Base-by-base conservation (phyloP, 768 basidiomycete species). In the Gloeophyllum trabeum region DNA sequence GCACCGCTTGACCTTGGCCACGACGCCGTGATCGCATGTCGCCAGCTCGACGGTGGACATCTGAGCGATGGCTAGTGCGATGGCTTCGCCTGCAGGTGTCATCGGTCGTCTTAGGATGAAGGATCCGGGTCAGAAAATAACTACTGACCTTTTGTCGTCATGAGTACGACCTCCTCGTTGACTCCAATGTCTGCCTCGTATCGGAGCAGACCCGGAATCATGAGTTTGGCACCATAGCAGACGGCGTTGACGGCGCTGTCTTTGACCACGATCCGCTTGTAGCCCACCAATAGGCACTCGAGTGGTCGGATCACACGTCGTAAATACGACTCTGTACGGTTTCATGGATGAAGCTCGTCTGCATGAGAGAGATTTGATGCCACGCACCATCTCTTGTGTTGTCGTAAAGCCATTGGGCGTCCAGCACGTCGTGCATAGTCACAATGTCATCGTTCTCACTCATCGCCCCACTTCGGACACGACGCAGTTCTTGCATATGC, bases 11-110 rank as follows among this genome's bases (percentile, higher is more conserved):
- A 99, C 91, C 66, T 97, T 98, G 25, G 96, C 96, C 34, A 98
- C 94, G 44, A 99, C 90, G 37, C 96, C 96, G 56, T 99, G 94
- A 59, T 97, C 93, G 60, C 94, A 98, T 2, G 93, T 94, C 6
- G 91, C 86, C 39, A 99, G 79, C 60, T 99, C 96, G 45, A 94
- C 94, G 7, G 96, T 97, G 14, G 93, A 89, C 96, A 99, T 99
- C 58, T 94, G 91, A 16, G 93, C 89, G 49, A 94, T 81, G 44
- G 86, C 93, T 32, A 96, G 75, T 18, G 92, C 92, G 55, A 94
- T 94, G 24, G 88, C 93, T 61, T 96, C 92, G 48, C 86, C 84
- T 84, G 39, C 28, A 40, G 43, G 39, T 44, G 40, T 24, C 23
- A 34, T 44, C n/a, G n/a, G n/a, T n/a, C n/a, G n/a, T 14, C 43